Conservation (phyloP, 225 moss, liverwort and hornwort genomes). For the Takakia lepidozioides region DNA sequence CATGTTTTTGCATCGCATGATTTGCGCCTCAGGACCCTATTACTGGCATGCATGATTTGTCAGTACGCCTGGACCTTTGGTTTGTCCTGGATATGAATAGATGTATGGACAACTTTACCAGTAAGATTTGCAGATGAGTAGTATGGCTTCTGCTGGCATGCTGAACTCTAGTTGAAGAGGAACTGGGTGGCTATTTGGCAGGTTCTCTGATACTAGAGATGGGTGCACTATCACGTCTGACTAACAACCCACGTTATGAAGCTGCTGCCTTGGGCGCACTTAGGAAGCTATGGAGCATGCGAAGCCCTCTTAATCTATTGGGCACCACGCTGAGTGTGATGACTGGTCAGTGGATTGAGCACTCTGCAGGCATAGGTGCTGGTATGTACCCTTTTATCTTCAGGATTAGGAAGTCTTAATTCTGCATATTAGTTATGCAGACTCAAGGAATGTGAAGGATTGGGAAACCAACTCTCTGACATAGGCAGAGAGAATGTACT, state of each 20-base stretch:
- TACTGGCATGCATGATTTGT: no score
- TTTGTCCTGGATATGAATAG: no score
- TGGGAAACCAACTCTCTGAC: no score
- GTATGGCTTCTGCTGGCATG: no score
- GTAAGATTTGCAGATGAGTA: no score
- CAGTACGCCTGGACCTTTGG: no score
- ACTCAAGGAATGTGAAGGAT: no score
- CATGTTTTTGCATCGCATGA: no score
- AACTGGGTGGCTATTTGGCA: constrained; percentile 1
- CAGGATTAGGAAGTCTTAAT: not conserved
- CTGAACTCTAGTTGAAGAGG: not conserved
- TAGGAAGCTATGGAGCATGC: constrained; percentile 39
- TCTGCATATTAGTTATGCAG: not conserved
- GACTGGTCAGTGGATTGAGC: constrained; percentile 35
- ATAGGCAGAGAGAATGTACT: no score
- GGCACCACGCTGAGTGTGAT: constrained; percentile 29
- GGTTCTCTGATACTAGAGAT: constrained; percentile 33
- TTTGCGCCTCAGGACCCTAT: no score
- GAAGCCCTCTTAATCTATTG: constrained; percentile 19
- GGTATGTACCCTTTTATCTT: constrained; percentile 12
- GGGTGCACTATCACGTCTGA: constrained; percentile 34
- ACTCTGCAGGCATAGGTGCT: constrained; percentile 36
- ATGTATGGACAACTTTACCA: no score
- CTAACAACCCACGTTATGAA: constrained; percentile 23
- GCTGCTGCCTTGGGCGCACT: constrained; percentile 21